phyloP scores from a whole-genome alignment of 2,329 filamentous ascomycete species.

The Fusarium drepaniforme region DNA sequence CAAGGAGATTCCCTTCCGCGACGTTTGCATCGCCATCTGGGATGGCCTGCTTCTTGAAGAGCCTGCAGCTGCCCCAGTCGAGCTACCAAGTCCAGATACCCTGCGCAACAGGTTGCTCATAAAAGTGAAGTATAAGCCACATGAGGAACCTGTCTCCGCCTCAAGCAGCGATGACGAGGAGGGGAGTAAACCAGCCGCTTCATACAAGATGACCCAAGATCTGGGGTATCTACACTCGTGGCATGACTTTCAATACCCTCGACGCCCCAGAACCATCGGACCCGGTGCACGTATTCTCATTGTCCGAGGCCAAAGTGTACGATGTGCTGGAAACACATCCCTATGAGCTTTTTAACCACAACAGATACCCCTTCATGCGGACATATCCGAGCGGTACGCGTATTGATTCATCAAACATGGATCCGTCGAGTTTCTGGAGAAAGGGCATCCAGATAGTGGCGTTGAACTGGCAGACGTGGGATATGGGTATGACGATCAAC shows the following conservation, averaged over 20 bases:
- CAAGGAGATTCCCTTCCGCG: constrained; percentile 86
- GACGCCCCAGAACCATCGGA: constrained; percentile 76
- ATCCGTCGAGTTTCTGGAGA: constrained; percentile 87
- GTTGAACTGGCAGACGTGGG: constrained; percentile 92
- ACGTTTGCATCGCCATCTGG: constrained; percentile 84
- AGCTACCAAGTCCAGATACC: constrained; percentile 76
- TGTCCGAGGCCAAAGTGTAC: constrained; percentile 74
- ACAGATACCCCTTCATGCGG: constrained; percentile 84
- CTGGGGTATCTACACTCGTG: constrained; percentile 86
- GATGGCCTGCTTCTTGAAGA: constrained; percentile 75
- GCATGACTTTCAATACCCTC: constrained; percentile 84
- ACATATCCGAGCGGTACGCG: constrained; percentile 88
- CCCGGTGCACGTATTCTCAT: constrained; percentile 77
- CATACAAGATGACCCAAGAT: constrained; percentile 74
- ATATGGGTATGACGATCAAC: constrained; percentile 96
- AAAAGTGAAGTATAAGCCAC: constrained; percentile 80
- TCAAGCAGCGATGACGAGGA: neutral
- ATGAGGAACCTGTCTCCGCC: constrained; percentile 7
- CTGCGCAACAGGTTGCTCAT: constrained; percentile 84
- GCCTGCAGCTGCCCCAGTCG: constrained; percentile 58
- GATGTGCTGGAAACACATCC: constrained; percentile 65
- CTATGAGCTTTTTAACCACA: constrained; percentile 79
- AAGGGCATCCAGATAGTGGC: constrained; percentile 92
- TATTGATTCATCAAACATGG: constrained; percentile 86
- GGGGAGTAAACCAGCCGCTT: neutral